phyloP scores from a whole-genome alignment of 441 rosid species.

The Corymbia citriodora region DNA sequence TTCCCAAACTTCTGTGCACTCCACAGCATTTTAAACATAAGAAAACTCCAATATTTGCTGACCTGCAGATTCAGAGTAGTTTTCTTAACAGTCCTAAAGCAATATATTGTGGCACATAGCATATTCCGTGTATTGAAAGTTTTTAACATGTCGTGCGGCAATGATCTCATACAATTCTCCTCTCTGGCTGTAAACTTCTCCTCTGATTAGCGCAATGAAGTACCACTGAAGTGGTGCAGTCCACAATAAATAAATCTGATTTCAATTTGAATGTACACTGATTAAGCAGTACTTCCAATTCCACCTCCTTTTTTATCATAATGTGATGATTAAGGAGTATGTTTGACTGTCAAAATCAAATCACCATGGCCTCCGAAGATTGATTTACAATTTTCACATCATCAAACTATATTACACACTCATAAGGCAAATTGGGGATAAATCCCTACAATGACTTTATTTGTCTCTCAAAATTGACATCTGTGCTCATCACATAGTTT shows the following conservation, averaged over 20 bases:
- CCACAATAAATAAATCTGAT: neutral
- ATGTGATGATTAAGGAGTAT: neutral
- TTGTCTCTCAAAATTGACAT: neutral
- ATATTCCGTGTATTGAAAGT: neutral
- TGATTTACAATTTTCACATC: neutral
- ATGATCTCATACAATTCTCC: neutral
- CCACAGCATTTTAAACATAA: conserved; percentile 96
- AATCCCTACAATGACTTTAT: neutral
- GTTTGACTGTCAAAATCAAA: neutral
- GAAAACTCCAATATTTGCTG: conserved; percentile 96
- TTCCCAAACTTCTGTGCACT: conserved; percentile 95
- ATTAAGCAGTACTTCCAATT: neutral
- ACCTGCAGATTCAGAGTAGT: conserved; percentile 43
- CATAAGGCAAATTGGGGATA: neutral
- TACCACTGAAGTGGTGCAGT: neutral
- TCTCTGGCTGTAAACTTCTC: neutral
- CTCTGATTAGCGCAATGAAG: neutral
- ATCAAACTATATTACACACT: neutral
- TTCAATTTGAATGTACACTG: neutral
- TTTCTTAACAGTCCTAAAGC: neutral
- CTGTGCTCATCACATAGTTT: neutral
- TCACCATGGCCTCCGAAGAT: neutral
- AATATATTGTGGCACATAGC: neutral
- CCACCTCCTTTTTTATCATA: neutral
- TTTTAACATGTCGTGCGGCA: neutral